A percentile compares a stretch with the other conserved stretches of the same genome.
Evolutionary conservation across 2,329 filamentous ascomycete genomes (phyloP).

Genomic region (Monosporascus ibericus): DNA sequence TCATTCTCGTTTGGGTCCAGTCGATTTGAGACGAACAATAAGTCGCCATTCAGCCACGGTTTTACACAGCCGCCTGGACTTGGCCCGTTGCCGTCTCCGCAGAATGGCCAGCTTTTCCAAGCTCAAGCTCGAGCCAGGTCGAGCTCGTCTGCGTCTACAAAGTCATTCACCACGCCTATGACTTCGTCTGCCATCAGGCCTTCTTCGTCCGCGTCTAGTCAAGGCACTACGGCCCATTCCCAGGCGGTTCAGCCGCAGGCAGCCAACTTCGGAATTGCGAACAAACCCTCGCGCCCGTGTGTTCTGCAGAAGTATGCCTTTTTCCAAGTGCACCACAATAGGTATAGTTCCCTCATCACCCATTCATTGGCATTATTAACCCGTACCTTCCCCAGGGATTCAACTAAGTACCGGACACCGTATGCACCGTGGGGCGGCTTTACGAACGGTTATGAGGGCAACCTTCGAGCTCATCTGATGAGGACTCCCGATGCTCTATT

Average conservation of each 20-base stretch:
- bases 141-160: conserved; percentile 24
- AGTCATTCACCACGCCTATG: conserved; percentile 28
- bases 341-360: conserved; percentile 29
- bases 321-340: conserved; percentile 55
- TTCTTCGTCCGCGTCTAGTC: conserved; percentile 26
- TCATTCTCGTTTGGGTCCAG: conserved; percentile 26
- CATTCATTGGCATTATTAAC: conserved; percentile 10
- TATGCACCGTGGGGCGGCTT: conserved; percentile 53
- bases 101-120: conserved; percentile 28
- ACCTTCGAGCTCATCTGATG: conserved; percentile 39
- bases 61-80: conserved; percentile 26
- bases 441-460: conserved; percentile 55
- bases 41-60: conserved; percentile 29
- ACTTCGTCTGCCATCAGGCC: conserved; percentile 30
- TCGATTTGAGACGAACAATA: conserved; percentile 21
- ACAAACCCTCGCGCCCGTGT: conserved; percentile 22
- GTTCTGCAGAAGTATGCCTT: conserved; percentile 50
- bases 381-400: conserved; percentile 33
- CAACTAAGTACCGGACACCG: conserved; percentile 52
- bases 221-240: conserved; percentile 10
- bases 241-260: conserved; percentile 17
- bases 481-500: conserved; percentile 33
- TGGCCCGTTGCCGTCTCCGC: conserved; percentile 25
- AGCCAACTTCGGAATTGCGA: conserved; percentile 11
- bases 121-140: conserved; percentile 27